Base-by-base conservation (phyloP, 768 basidiomycete genomes). In the Boletus eberwhitei region DNA sequence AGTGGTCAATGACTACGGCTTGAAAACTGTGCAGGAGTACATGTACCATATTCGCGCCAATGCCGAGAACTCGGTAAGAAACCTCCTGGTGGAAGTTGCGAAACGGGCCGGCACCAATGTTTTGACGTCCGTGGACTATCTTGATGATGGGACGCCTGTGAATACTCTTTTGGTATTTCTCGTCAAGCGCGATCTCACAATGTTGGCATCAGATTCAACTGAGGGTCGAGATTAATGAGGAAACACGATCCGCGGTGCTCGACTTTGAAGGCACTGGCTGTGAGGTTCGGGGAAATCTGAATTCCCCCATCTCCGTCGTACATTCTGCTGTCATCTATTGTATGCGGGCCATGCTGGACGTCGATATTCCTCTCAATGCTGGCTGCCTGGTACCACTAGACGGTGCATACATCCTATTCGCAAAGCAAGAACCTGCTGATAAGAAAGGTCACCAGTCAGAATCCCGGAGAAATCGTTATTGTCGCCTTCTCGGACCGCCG, bases 31-130 rank as follows among this genome's bases (percentile, higher is more conserved):
- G 5, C 94, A 96, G 66, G 85, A 90, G 64, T 96, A 96, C 71
- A 96, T 96, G 93, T 81, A 82, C 56, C 86, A 93, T 69, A 97
- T 96, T 68, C 86, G 90, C 29, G 73, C 78, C 34, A 98, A 96
- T 62, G 95, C 95, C 44, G 95, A 97, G 69, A 75, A 70, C 55
- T 91, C 88, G 13, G 95, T 98, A 4, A 81, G 95, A 48, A 84
- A 84, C 60, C 79, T 98, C 24, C 78, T 98, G 49, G 80, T 81
- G 43, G 81, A 87, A 48, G 89, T 92, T 8, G 89, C 77, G 34
- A 82, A 82, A 66, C 84, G 84, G 26, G 78, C 81, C 5, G 89
- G 90, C 4, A 77, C 77, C 34, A 86, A 80, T 58, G 64, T 81
- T 29, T 79, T 94, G 36, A 77, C 77, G 37, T 84, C 94, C 5